Evolutionary conservation across 257 asterid genomes (phyloP).

Genomic region (Cruciata laevipes): DNA sequence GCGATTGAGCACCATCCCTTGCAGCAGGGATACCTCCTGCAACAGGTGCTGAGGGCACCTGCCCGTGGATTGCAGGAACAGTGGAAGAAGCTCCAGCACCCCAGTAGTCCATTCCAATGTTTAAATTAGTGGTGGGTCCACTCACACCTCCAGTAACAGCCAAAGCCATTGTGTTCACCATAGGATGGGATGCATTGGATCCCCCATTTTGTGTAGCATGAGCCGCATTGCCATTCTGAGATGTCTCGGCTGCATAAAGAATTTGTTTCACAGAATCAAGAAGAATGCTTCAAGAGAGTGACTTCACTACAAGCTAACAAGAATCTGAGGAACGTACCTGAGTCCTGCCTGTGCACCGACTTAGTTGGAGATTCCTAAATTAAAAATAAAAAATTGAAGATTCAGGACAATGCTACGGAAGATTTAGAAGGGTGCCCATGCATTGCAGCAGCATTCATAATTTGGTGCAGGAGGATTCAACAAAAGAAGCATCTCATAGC

Average conservation of each 20-base stretch:
- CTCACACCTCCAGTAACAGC: slow-evolving; percentile 52
- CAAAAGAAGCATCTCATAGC: background rate
- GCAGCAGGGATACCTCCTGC: slow-evolving; percentile 50
- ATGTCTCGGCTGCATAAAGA: slow-evolving; percentile 50
- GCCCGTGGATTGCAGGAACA: slow-evolving; percentile 58
- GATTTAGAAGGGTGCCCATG: background rate
- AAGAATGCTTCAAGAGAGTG: slow-evolving; percentile 13
- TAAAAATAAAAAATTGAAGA: slow-evolving; percentile 13
- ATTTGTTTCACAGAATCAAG: slow-evolving; percentile 13
- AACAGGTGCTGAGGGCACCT: slow-evolving; percentile 50
- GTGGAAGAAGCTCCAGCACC: slow-evolving; percentile 49
- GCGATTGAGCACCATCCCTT: slow-evolving; percentile 63
- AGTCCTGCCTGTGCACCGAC: slow-evolving; percentile 45
- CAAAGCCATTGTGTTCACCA: slow-evolving; percentile 37
- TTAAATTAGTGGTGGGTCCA: slow-evolving; percentile 84
- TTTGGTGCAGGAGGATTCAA: background rate
- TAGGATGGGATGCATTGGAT: slow-evolving; percentile 35
- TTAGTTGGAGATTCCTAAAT: slow-evolving; percentile 52
- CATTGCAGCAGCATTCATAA: background rate
- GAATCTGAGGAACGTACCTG: slow-evolving; percentile 33
- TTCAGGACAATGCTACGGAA: slow-evolving; percentile 1
- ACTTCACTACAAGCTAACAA: slow-evolving; percentile 3
- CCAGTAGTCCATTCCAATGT: slow-evolving; percentile 94
- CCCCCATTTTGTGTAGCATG: slow-evolving; percentile 67
- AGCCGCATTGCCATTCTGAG: slow-evolving; percentile 54